Evolutionary conservation across 495 filamentous ascomycete species (phyloP), one percentile per base, ranked within the genome.

Genomic region (Tuber umbilicatum): DNA sequence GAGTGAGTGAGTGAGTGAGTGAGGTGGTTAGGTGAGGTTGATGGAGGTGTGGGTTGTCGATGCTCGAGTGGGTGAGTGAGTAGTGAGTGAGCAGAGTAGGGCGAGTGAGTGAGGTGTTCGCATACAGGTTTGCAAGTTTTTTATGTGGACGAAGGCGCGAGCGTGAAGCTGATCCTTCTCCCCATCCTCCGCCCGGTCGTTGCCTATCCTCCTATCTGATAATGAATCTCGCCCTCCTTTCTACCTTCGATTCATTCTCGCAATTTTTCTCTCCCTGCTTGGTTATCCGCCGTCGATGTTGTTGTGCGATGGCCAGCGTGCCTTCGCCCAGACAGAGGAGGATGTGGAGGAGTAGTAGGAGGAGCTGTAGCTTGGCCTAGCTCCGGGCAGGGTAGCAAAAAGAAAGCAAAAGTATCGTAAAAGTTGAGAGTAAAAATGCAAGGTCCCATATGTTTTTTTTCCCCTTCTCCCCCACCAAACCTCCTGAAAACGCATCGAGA

Each of bases 41-140:
- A 64, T 64, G n/a, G 55, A 16, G 27, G 55, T 64, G 55, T 64
- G 55, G 55, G 55, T 31, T 64, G 55, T 64, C n/a, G 55, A 64
- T 64, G 55, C 55, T 31, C n/a, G 21, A 47, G n/a, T 64, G n/a
- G 31, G 55, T 31, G 55, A 64, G 55, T 16, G 17, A 43, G n/a
- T n/a, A n/a, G n/a, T n/a, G n/a, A 55, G 47, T 55, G 43, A 47
- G 17, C 21, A 17, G n/a, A 60, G 50, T 60, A 64, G 23, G 55
- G 55, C 55, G 55, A 64, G 55, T 64, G n/a, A 64, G 55, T 64
- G n/a, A 64, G 55, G 55, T 64, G 55, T 64, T 64, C 27, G 55
- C 50, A 27, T 14, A 9, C 23, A 55, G 50, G 50, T 55, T 27
- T 27, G 50, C 55, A 64, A 64, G 55, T 17, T 47, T 47, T 47